Percentiles rank a stretch among this genome's conserved stretches.
phyloP scores from a whole-genome alignment of 2,329 filamentous ascomycete species.

The Alternaria longipes region DNA sequence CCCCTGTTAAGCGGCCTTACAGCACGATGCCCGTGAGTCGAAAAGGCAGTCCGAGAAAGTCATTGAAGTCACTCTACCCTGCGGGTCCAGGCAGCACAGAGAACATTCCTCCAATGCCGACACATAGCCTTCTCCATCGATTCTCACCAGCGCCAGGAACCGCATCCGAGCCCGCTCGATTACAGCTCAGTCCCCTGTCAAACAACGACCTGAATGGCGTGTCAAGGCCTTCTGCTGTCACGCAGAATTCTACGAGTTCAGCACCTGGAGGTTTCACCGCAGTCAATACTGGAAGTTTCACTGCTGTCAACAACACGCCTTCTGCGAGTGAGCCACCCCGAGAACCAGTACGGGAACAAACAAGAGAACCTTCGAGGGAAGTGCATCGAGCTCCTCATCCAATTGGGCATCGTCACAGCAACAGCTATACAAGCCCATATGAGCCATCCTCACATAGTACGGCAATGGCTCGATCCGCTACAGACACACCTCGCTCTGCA shows the following conservation, averaged over 20 bases:
- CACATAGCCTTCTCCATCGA: slow-evolving; percentile 24
- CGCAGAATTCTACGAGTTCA: slow-evolving; percentile 19
- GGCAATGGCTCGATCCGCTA: slow-evolving; percentile 18
- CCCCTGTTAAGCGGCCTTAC: slow-evolving; percentile 43
- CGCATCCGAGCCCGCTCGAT: slow-evolving; percentile 32
- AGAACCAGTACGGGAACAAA: slow-evolving; percentile 22
- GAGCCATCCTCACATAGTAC: slow-evolving; percentile 32
- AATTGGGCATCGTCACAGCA: slow-evolving; percentile 23
- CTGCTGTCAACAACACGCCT: slow-evolving; percentile 34
- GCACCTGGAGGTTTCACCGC: slow-evolving; percentile 33
- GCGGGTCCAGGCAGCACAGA: slow-evolving; percentile 35
- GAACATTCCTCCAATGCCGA: slow-evolving; percentile 38
- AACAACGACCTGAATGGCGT: slow-evolving; percentile 43
- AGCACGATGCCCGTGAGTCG: slow-evolving; percentile 38
- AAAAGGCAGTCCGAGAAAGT: slow-evolving; percentile 42
- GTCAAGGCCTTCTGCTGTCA: slow-evolving; percentile 23
- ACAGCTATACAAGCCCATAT: slow-evolving; percentile 44
- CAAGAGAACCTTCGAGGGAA: slow-evolving; percentile 25
- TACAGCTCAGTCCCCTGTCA: slow-evolving; percentile 40
- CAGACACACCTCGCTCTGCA: slow-evolving; percentile 26
- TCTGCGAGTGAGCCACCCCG: slow-evolving; percentile 21
- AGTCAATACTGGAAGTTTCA: slow-evolving; percentile 38
- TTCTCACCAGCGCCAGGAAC: slow-evolving; percentile 28
- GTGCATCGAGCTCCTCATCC: slow-evolving; percentile 21
- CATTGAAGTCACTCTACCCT: slow-evolving; percentile 35